Evolutionary conservation across 2,329 filamentous ascomycete genomes (phyloP).

Genomic region (Alternaria arborescens): DNA sequence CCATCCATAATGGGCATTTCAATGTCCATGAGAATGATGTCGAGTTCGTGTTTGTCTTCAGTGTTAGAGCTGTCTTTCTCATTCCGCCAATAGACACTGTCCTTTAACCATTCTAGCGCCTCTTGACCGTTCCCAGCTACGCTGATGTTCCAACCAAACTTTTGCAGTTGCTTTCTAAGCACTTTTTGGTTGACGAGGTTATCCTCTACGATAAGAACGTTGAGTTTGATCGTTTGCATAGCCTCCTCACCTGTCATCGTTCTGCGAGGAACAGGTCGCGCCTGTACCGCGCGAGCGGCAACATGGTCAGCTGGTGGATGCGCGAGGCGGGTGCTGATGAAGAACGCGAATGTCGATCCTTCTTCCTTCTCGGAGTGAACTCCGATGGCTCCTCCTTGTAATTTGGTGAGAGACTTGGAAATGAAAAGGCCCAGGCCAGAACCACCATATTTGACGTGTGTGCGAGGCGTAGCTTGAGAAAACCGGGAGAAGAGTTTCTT

Average conservation of each 20-base stretch:
- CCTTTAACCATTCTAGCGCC: slow-evolving; percentile 48
- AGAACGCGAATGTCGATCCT: slow-evolving; percentile 54
- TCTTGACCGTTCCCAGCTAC: slow-evolving; percentile 52
- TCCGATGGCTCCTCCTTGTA: slow-evolving; percentile 55
- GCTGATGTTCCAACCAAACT: slow-evolving; percentile 46
- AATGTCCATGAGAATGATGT: slow-evolving; percentile 45
- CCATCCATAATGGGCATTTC: slow-evolving; percentile 50
- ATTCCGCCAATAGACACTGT: slow-evolving; percentile 38
- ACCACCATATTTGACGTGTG: slow-evolving; percentile 52
- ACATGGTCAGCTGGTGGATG: slow-evolving; percentile 17
- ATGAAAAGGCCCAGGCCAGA: slow-evolving; percentile 56
- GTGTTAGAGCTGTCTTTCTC: neutral
- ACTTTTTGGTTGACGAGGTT: slow-evolving; percentile 55
- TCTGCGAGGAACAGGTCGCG: slow-evolving; percentile 16
- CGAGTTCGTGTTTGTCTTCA: slow-evolving; percentile 19
- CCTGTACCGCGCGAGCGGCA: neutral
- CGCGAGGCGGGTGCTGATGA: slow-evolving; percentile 42
- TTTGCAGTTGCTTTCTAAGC: slow-evolving; percentile 50
- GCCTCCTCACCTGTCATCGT: slow-evolving; percentile 29
- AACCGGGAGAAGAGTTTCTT: slow-evolving; percentile 44
- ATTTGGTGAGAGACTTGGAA: slow-evolving; percentile 42
- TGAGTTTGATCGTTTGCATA: slow-evolving; percentile 30
- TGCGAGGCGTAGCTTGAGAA: slow-evolving; percentile 41
- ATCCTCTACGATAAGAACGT: slow-evolving; percentile 49
- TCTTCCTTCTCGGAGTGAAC: slow-evolving; percentile 47